Percentiles rank a stretch among this genome's conserved stretches.
phyloP scores from a whole-genome alignment of 345 rosid genomes.

The Schrenkiella parvula region DNA sequence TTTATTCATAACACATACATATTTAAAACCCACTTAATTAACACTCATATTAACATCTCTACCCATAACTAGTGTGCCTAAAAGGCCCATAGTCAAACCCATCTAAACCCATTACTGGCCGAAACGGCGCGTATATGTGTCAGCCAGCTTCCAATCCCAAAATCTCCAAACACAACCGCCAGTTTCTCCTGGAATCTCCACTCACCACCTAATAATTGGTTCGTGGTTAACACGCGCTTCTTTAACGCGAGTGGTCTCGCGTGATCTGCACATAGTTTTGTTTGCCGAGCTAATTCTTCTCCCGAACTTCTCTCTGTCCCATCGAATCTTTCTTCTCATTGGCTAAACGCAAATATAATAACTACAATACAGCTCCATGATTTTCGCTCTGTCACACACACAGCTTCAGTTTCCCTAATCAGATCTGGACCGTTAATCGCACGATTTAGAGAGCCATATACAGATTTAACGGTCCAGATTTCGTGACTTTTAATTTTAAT shows the following conservation, averaged over 20 bases:
- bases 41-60: too few species aligned
- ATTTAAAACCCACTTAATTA: too few species aligned
- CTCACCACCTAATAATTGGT: background rate
- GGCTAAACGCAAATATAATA: slow-evolving; percentile 15
- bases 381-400: slow-evolving; percentile 31
- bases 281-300: background rate
- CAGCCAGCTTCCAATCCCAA: background rate
- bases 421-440: slow-evolving; percentile 14
- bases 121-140: background rate
- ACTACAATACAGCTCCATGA: slow-evolving; percentile 7
- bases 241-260: background rate
- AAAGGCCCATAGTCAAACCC: background rate
- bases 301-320: slow-evolving; percentile 28
- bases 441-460: background rate
- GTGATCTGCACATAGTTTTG: slow-evolving; percentile 2
- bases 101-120: background rate
- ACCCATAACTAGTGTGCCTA: background rate
- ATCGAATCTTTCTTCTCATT: slow-evolving; percentile 33
- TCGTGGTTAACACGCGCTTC: slow-evolving; percentile 8
- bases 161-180: background rate
- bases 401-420: slow-evolving; percentile 5
- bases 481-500: background rate
- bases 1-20: too few species aligned
- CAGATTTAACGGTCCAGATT: slow-evolving; percentile 23
- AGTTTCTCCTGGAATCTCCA: background rate